Evolutionary conservation across 2,329 filamentous ascomycete genomes (phyloP).

Genomic region (Scedosporium aurantiacum): DNA sequence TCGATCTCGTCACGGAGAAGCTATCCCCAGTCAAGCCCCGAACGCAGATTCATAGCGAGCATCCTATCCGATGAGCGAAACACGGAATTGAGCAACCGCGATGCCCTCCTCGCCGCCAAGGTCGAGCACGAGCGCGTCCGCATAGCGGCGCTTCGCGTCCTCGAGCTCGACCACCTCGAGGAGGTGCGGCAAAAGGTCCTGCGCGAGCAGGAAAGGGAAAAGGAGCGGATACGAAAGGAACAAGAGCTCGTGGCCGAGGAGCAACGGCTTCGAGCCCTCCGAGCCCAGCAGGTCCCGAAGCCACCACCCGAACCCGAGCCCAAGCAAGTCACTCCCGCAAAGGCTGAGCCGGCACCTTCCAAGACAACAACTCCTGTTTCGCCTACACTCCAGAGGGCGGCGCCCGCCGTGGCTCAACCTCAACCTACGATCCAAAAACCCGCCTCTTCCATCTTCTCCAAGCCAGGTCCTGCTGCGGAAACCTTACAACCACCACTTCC

Average conservation of each 20-base stretch:
- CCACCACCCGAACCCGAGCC: conserved; percentile 22
- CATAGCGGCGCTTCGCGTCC: conserved; percentile 35
- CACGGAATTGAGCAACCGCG: conserved; percentile 50
- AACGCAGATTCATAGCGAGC: conserved; percentile 35
- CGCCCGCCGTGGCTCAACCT: neutral
- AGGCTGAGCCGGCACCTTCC: conserved; percentile 5
- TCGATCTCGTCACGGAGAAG: conserved; percentile 24
- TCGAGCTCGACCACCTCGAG: conserved; percentile 34
- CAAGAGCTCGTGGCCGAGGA: conserved; percentile 35
- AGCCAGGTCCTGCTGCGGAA: neutral
- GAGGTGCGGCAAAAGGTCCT: conserved; percentile 31
- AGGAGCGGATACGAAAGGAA: conserved; percentile 33
- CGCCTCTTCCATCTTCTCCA: neutral
- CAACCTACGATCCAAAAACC: neutral
- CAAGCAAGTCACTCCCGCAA: conserved; percentile 11
- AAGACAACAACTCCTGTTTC: conserved; percentile 12
- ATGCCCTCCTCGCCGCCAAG: conserved; percentile 55
- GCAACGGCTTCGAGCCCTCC: conserved; percentile 34
- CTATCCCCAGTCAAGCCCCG: conserved; percentile 29
- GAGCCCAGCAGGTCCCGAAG: conserved; percentile 31
- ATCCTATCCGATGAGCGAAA: conserved; percentile 54
- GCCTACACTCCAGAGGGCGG: conserved; percentile 2
- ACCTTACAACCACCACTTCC: neutral
- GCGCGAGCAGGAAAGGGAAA: conserved; percentile 33
- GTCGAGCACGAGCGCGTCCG: conserved; percentile 56